phyloP scores from a whole-genome alignment of 306 rosid genomes.

The Fragaria vesca region DNA sequence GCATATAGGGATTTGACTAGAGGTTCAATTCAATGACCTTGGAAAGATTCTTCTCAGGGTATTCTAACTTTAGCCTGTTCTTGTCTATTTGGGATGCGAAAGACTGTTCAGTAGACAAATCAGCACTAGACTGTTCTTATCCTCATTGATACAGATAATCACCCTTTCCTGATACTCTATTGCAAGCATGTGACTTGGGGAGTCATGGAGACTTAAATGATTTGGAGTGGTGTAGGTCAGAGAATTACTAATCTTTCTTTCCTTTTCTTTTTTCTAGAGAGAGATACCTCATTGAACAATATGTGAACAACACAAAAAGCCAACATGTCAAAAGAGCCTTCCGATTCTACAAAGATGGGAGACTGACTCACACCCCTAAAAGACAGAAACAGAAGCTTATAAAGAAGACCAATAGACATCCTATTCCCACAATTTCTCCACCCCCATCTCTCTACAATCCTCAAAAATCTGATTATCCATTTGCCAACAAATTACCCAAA shows the following conservation, averaged over 20 bases:
- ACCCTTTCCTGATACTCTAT: not conserved
- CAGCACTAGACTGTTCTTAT: not conserved
- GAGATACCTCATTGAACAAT: not conserved
- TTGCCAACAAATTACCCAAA: not conserved
- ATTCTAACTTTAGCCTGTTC: not conserved
- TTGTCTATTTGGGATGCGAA: not conserved
- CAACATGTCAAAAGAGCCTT: not conserved
- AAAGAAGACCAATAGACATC: not conserved
- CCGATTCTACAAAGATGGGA: not conserved
- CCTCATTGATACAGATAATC: not conserved
- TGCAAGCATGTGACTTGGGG: not conserved
- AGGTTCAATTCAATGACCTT: not conserved
- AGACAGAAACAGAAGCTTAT: not conserved
- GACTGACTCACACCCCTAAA: not conserved
- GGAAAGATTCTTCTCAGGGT: not conserved
- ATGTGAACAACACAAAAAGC: not conserved
- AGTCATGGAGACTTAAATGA: not conserved
- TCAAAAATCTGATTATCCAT: not conserved
- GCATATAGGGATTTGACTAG: not conserved
- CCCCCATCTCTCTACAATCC: not conserved
- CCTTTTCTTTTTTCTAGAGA: not conserved
- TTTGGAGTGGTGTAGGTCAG: not conserved
- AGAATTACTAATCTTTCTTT: not conserved
- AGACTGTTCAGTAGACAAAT: not conserved
- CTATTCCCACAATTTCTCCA: not conserved